Conservation (phyloP, 2,329 filamentous ascomycete species). For the Colletotrichum sojae region DNA sequence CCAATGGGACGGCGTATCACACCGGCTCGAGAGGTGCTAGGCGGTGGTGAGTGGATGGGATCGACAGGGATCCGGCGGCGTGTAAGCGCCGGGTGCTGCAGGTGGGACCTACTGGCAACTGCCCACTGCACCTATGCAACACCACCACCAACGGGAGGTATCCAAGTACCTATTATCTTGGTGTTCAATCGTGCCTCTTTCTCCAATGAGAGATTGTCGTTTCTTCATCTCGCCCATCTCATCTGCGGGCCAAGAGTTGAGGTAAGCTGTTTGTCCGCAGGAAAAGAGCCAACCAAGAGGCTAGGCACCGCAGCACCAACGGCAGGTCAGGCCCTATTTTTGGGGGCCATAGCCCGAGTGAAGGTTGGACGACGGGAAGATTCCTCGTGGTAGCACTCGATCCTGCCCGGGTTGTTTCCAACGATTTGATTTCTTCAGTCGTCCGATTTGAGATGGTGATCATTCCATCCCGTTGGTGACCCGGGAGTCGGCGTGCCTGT, state of each 20-base stretch:
- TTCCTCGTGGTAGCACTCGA: constrained; percentile 11
- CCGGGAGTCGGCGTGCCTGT: neutral
- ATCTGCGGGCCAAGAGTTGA: too few species aligned
- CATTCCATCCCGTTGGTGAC: constrained; percentile 12
- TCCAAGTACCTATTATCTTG: too few species aligned
- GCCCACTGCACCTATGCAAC: constrained; percentile 16
- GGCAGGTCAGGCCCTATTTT: constrained; percentile 7
- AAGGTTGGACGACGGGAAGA: neutral
- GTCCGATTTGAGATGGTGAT: constrained; percentile 11
- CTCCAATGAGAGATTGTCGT: too few species aligned
- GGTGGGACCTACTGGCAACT: neutral
- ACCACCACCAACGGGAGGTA: neutral
- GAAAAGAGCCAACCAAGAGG: too few species aligned
- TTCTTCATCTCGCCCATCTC: too few species aligned
- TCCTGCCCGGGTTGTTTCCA: constrained; percentile 1
- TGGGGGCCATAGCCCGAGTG: neutral
- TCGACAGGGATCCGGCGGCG: constrained; percentile 32
- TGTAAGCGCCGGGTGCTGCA: constrained; percentile 41
- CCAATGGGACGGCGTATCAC: constrained; percentile 34
- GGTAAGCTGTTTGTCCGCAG: neutral
- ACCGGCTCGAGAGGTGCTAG: constrained; percentile 1
- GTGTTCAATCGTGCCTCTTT: too few species aligned
- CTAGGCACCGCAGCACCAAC: too few species aligned
- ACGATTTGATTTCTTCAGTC: neutral
- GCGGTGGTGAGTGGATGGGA: constrained; percentile 23